Evolutionary conservation across 2,329 filamentous ascomycete species (phyloP).

Genomic region (Colletotrichum lentis): DNA sequence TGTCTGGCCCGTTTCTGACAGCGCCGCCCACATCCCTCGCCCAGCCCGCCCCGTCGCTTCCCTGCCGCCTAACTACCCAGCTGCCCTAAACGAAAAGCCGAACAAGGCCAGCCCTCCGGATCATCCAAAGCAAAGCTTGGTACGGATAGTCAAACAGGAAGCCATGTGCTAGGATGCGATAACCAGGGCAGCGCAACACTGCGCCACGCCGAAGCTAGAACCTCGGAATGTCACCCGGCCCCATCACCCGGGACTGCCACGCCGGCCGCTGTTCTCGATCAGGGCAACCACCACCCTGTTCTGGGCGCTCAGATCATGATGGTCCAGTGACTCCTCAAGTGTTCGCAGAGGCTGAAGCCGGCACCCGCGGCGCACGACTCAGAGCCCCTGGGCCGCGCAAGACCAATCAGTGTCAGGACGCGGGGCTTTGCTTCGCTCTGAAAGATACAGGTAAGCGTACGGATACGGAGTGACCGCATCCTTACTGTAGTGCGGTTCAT

Average conservation of each 20-base stretch:
- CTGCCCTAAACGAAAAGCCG: conserved; percentile 10
- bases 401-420: conserved; percentile 7
- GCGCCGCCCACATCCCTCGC: conserved; percentile 30
- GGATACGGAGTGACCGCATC: too few relatives aligned
- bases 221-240: conserved; percentile 29
- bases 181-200: conserved; percentile 17
- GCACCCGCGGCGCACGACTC: conserved; percentile 23
- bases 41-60: conserved; percentile 5
- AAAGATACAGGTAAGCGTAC: too few relatives aligned
- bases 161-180: conserved; percentile 24
- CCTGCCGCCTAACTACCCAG: neutral
- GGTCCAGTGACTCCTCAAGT: neutral
- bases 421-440: conserved; percentile 15
- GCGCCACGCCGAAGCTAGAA: conserved; percentile 33
- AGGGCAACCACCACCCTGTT: conserved; percentile 11
- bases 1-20: conserved; percentile 18
- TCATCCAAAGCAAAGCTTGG: conserved; percentile 34
- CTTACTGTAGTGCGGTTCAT: conserved; percentile 6
- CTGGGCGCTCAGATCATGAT: conserved; percentile 12
- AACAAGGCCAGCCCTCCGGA: conserved; percentile 25
- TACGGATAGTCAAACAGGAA: neutral
- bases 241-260: conserved; percentile 26
- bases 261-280: conserved; percentile 27
- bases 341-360: conserved; percentile 22
- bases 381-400: conserved; percentile 25